Conservation (phyloP, 345 rosid species). For the Leavenworthia alabamica region DNA sequence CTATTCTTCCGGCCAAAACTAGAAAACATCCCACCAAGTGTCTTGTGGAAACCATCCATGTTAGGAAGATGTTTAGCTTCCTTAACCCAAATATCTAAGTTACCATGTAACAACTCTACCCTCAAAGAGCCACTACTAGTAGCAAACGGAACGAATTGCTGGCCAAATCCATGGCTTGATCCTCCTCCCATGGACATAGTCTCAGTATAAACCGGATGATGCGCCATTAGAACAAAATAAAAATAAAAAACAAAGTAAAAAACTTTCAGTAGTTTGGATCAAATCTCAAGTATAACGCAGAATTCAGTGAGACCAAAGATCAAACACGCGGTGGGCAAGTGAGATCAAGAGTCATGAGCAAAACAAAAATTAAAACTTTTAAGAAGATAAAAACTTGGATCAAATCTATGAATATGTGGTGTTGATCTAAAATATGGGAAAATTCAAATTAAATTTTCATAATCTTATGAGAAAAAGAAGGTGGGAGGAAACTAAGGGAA, state of each 20-base stretch:
- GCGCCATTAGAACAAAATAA: conserved; percentile 36
- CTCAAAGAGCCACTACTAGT: conserved; percentile 49
- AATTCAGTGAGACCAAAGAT: conserved; percentile 12
- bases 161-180: conserved; percentile 56
- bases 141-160: conserved; percentile 46
- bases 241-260: background rate
- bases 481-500: conserved; percentile 12
- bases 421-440: background rate
- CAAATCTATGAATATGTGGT: background rate
- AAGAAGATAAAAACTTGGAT: background rate
- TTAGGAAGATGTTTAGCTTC: conserved; percentile 86
- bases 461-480: conserved; percentile 6
- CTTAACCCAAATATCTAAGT: conserved; percentile 74
- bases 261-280: conserved; percentile 9
- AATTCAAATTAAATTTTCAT: background rate
- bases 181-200: conserved; percentile 59
- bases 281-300: conserved; percentile 1
- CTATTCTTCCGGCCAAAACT: conserved; percentile 36
- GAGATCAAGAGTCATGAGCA: background rate
- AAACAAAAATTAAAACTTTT: background rate
- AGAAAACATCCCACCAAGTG: conserved; percentile 55
- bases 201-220: conserved; percentile 33
- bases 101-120: conserved; percentile 64
- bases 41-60: conserved; percentile 74
- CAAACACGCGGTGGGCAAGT: conserved; percentile 10